Evolutionary conservation across 2,329 filamentous ascomycete genomes (phyloP).

Genomic region (Monilinia polystroma): DNA sequence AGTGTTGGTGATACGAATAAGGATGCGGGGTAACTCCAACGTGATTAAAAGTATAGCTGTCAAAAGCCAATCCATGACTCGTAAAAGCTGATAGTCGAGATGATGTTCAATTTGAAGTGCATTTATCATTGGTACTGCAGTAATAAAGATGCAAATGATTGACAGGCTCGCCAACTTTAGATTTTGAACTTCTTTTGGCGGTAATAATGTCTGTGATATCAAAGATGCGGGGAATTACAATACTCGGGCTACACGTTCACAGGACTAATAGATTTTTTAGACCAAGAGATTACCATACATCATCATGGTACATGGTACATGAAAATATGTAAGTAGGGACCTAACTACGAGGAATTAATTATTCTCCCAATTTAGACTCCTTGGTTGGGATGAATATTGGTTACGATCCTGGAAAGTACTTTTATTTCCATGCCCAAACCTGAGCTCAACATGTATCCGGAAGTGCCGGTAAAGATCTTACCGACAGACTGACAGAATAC

Average conservation of each 20-base stretch:
- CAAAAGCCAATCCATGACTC: conserved; percentile 7
- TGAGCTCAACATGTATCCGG: neutral
- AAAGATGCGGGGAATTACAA: neutral
- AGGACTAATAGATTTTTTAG: neutral
- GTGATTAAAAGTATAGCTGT: neutral
- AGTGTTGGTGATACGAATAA: neutral
- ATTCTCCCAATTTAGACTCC: neutral
- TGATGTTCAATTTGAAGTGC: neutral
- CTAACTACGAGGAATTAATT: neutral
- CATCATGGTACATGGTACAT: conserved; percentile 5
- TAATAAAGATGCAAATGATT: neutral
- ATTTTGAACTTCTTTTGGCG: neutral
- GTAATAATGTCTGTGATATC: neutral
- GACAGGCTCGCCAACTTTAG: neutral
- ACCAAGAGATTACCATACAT: neutral
- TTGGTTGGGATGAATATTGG: neutral
- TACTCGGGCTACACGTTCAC: neutral
- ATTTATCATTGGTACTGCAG: neutral
- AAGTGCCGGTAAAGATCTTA: neutral
- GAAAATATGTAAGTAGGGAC: conserved; percentile 7
- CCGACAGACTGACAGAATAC: neutral
- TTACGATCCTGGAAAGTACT: neutral
- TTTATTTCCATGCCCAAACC: neutral
- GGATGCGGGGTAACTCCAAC: conserved; percentile 10
- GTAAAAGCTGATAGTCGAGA: neutral